Base-by-base conservation (phyloP, 1,284 basidiomycete genomes). In the Ustilago cynodontis region DNA sequence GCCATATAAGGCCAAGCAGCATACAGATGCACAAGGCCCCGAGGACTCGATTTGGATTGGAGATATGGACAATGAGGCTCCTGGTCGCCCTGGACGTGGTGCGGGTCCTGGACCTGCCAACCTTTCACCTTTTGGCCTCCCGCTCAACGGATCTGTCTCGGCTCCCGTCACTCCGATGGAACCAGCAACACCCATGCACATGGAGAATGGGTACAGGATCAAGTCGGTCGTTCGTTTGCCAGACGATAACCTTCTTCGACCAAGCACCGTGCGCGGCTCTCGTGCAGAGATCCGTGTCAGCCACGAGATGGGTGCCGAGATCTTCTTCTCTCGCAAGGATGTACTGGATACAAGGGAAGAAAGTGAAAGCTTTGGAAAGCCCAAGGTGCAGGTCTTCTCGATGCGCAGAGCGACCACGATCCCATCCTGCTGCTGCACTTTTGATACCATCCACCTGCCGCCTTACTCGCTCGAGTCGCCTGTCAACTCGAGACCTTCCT, bases 311-410 rank as follows among this genome's bases (percentile, higher is more conserved):
- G 82, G 81, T 14, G 71, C 78, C 43, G 84, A 86, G 51, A 59
- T 85, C 39, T 80, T 83, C 61, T 86, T 86, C 69, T 85, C 82
- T 16, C 80, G 83, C 56, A 58, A 67, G 22, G 71, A 79, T 45
- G 80, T 83, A 7, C 47, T 86, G 28, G 83, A 85, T 33, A 69
- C 65, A 8, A 66, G 83, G 7, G 70, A 78, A 37, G 71, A 70
- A 7, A 79, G 71, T 64, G 84, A 85, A 16, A 71, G 71, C 63
- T 80, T 59, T 26, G 83, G 83, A 18, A 78, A 81, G 52, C 81
- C 82, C 39, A 84, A 83, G 65, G 71, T 85, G 33, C 83, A 86
- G 55, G 83, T 86, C 22, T 86, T 86, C 50, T 83, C 82, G 29
- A 83, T 85, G 81, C 63, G 78, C 13, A 71, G 81, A 51, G 65